Evolutionary conservation across 163 green algal species (phyloP).

Genomic region (Prototheca wickerhamii): DNA sequence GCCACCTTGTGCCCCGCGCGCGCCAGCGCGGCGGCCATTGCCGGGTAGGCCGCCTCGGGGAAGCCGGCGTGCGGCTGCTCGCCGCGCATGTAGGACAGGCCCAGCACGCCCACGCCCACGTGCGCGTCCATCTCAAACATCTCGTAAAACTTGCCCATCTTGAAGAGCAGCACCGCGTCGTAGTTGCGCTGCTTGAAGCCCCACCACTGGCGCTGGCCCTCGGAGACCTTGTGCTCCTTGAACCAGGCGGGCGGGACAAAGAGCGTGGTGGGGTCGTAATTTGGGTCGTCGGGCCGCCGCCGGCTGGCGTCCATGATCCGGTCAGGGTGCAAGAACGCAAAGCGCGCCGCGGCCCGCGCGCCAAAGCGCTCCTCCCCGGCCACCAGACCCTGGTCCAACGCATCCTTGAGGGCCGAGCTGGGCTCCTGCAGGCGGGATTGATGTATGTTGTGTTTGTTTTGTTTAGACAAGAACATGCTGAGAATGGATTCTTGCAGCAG

Average conservation of each 20-base stretch:
- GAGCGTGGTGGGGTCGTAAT: conserved; percentile 77
- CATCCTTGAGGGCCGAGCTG: conserved; percentile 6
- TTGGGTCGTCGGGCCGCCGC: conserved; percentile 40
- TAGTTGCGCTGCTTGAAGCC: conserved; percentile 84
- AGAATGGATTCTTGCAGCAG: too few relatives aligned
- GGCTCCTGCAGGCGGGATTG: too few relatives aligned
- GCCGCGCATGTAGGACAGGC: conserved; percentile 84
- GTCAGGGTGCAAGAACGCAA: conserved; percentile 66
- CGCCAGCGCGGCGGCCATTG: conserved; percentile 73
- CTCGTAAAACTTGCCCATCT: conserved; percentile 96
- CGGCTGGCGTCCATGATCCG: conserved; percentile 50
- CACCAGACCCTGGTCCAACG: neutral
- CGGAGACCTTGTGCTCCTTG: conserved; percentile 49
- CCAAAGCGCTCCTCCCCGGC: conserved; percentile 45
- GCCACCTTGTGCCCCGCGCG: conserved; percentile 64
- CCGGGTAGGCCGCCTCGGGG: conserved; percentile 80
- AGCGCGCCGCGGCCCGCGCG: conserved; percentile 44
- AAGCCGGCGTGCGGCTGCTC: conserved; percentile 85
- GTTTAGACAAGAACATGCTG: too few relatives aligned
- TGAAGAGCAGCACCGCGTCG: conserved; percentile 86
- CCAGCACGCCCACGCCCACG: conserved; percentile 77
- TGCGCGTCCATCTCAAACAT: conserved; percentile 99
- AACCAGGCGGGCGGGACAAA: conserved; percentile 69
- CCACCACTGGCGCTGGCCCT: conserved; percentile 90
- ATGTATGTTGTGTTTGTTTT: neutral